phyloP scores from a whole-genome alignment of 768 basidiomycete genomes.

The Suillus tomentosus region DNA sequence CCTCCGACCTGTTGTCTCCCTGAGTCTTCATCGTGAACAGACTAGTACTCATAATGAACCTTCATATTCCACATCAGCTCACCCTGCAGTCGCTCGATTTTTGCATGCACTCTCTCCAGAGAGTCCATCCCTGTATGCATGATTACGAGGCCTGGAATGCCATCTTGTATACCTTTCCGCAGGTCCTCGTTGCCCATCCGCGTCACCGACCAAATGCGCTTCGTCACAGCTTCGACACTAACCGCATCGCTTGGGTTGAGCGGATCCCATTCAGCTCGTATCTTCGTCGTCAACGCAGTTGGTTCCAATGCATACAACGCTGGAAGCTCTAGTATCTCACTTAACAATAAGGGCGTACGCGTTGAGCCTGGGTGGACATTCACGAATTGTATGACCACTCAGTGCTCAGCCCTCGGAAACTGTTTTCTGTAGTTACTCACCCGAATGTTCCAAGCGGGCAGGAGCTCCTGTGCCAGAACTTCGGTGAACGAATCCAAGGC shows the following conservation, averaged over 20 bases:
- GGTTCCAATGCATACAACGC: background rate
- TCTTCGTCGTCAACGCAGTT: background rate
- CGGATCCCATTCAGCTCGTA: background rate
- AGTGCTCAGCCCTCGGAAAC: background rate
- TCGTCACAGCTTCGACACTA: background rate
- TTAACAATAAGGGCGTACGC: background rate
- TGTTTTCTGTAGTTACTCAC: slow-evolving; percentile 17
- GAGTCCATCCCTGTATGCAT: too few species aligned
- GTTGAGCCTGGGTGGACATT: background rate
- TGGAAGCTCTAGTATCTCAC: background rate
- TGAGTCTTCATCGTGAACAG: too few species aligned
- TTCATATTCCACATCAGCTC: too few species aligned
- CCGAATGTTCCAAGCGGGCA: slow-evolving; percentile 39
- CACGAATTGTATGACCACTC: background rate
- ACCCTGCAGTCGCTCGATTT: too few species aligned
- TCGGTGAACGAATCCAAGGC: slow-evolving; percentile 36
- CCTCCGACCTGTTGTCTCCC: too few species aligned
- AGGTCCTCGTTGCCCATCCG: background rate
- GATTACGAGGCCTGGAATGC: background rate
- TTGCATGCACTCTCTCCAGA: too few species aligned
- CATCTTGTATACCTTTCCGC: background rate
- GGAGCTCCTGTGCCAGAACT: slow-evolving; percentile 31
- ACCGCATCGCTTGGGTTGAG: background rate
- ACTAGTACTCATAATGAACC: too few species aligned
- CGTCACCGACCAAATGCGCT: background rate